Evolutionary conservation across 2,329 filamentous ascomycete species (phyloP).

Genomic region (Sarocladium brachiariae): DNA sequence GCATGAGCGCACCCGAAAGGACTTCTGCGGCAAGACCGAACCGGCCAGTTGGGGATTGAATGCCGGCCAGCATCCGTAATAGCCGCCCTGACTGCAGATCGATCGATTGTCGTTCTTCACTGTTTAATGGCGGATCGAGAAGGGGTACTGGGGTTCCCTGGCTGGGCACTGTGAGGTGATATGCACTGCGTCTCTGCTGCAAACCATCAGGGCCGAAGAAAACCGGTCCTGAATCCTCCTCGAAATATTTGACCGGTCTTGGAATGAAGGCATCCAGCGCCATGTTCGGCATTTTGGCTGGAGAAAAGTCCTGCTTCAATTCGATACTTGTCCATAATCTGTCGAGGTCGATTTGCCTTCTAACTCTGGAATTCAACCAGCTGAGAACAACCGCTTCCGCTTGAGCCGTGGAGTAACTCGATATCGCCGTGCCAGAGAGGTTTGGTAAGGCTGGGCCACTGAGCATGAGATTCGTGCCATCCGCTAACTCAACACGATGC

Average conservation of each 20-base stretch:
- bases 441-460: constrained; percentile 1
- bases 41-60: constrained; percentile 37
- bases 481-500: not conserved
- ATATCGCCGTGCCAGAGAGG: not conserved
- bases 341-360: not conserved
- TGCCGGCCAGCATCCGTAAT: constrained; percentile 34
- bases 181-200: constrained; percentile 15
- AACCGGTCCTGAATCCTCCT: not conserved
- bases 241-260: not conserved
- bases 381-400: constrained; percentile 1
- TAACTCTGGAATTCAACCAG: not conserved
- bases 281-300: not conserved
- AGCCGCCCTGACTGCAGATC: constrained; percentile 42
- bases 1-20: constrained; percentile 17
- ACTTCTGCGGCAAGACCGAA: constrained; percentile 35
- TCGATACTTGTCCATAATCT: not conserved
- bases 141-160: constrained; percentile 31
- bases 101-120: constrained; percentile 28
- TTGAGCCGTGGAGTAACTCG: not conserved
- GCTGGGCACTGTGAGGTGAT: constrained; percentile 34
- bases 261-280: not conserved
- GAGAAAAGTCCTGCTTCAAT: not conserved
- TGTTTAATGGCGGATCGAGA: constrained; percentile 25
- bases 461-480: not conserved
- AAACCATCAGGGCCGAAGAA: not conserved